These are phyloP conservation scores for Phytophthora pisi DNA, from an alignment of 352 stramenopile species.

Conservation along the genomic window DNA sequence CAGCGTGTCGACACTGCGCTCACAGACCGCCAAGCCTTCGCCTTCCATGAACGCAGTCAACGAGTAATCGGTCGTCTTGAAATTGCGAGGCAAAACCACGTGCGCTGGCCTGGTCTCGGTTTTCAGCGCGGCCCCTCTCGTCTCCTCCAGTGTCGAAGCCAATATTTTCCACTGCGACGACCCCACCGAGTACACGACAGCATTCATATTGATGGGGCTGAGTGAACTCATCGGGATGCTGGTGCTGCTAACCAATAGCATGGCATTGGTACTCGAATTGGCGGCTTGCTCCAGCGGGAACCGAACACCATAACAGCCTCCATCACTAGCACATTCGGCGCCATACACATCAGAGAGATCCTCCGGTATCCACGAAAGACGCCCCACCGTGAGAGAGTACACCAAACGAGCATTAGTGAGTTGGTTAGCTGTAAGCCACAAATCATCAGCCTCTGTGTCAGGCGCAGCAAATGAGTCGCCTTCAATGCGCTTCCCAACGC, in stretches of 20 bases:
- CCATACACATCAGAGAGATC: slow-evolving; percentile 5
- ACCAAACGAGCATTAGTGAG: slow-evolving; percentile 17
- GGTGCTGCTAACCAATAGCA: slow-evolving; percentile 3
- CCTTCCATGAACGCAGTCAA: slow-evolving; percentile 8
- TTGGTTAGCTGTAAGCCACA: neutral
- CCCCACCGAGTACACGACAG: neutral
- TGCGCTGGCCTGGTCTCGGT: slow-evolving; percentile 3
- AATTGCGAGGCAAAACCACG: slow-evolving; percentile 14
- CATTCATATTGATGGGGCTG: slow-evolving; percentile 16
- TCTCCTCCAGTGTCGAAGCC: slow-evolving; percentile 12
- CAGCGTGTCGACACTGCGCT: neutral
- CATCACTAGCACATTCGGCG: neutral
- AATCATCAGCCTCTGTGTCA: neutral
- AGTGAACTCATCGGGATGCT: slow-evolving; percentile 10
- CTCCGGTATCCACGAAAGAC: slow-evolving; percentile 26
- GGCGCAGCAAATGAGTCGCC: slow-evolving; percentile 9
- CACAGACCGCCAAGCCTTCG: neutral
- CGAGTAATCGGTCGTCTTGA: slow-evolving; percentile 9
- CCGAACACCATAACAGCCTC: slow-evolving; percentile 9
- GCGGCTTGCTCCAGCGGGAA: slow-evolving; percentile 9
- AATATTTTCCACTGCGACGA: slow-evolving; percentile 13
- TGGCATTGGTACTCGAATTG: neutral
- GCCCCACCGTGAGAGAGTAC: slow-evolving; percentile 31
- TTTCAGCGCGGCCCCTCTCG: neutral
- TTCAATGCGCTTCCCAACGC: slow-evolving; percentile 21